Evolutionary conservation across 441 rosid genomes (phyloP).

Genomic region (Populus hybrid): DNA sequence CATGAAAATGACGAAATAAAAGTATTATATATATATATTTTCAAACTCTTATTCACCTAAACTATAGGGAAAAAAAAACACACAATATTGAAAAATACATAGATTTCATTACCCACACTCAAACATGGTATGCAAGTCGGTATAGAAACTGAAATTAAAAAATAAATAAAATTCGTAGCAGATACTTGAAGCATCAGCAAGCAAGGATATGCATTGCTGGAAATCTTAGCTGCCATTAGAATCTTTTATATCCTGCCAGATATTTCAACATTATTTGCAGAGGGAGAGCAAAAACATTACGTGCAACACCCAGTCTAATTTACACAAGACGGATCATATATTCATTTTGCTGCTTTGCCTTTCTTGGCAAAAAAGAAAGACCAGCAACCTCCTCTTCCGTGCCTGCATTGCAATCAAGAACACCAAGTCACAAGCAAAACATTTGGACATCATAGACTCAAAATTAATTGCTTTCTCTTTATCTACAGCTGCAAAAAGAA

Average conservation of each 20-base stretch:
- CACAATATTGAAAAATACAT: too few species aligned
- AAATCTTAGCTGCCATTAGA: not conserved
- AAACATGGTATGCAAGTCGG: not conserved
- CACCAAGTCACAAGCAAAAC: not conserved
- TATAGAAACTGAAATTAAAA: not conserved
- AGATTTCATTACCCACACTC: not conserved
- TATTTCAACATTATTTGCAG: not conserved
- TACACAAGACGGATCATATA: not conserved
- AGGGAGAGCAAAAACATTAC: not conserved
- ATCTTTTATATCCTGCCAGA: not conserved
- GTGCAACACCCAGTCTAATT: not conserved
- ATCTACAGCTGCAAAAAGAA: not conserved
- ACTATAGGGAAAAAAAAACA: too few species aligned
- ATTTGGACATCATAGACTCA: not conserved
- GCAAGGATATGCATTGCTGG: not conserved
- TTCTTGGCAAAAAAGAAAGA: constrained; percentile 24
- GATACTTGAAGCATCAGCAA: not conserved
- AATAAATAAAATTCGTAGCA: not conserved
- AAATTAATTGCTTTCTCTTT: not conserved
- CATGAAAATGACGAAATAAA: too few species aligned
- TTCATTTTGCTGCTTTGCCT: constrained; percentile 11
- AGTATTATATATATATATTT: too few species aligned
- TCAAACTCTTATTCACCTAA: too few species aligned
- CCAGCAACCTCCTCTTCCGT: constrained; percentile 34
- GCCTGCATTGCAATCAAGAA: constrained; percentile 27